Conservation (phyloP, 23 red algal species). For the Gracilaria gracilis region DNA sequence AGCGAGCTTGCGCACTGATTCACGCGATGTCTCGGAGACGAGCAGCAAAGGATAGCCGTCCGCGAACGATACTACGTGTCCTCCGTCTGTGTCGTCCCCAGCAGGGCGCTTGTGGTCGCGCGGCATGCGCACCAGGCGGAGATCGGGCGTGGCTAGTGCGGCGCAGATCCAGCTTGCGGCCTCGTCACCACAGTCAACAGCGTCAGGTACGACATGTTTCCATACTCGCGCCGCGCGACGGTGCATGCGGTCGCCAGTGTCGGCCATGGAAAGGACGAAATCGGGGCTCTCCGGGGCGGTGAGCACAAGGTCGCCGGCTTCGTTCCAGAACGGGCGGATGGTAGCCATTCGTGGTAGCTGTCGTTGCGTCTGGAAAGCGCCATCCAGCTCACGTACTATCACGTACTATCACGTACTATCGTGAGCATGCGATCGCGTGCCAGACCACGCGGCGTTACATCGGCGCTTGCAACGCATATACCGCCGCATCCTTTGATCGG, state of each 20-base stretch:
- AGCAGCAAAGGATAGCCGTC: conserved; percentile 47
- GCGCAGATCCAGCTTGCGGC: neutral
- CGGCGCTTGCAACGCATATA: conserved; percentile 53
- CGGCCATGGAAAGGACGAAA: neutral
- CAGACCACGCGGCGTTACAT: conserved; percentile 57
- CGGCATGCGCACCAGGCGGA: conserved; percentile 36
- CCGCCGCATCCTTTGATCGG: conserved; percentile 80
- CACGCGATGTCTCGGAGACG: neutral
- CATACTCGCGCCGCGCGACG: conserved; percentile 1
- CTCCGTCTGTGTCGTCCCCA: neutral
- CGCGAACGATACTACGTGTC: conserved; percentile 14
- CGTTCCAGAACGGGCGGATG: conserved; percentile 29
- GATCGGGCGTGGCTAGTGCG: neutral
- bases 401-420: too few species aligned
- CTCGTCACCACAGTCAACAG: conserved; percentile 46
- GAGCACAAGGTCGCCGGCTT: conserved; percentile 25
- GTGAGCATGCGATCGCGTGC: conserved; percentile 63
- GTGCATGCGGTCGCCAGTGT: neutral
- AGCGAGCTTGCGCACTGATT: neutral
- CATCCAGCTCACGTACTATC: conserved; percentile 60
- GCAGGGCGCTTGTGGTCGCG: neutral
- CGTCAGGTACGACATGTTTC: conserved; percentile 4
- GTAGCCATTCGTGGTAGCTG: conserved; percentile 53
- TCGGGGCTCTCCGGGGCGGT: conserved; percentile 20
- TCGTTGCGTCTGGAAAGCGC: conserved; percentile 57